phyloP scores from a whole-genome alignment of 768 basidiomycete genomes.

The Leccinum arenicola region DNA sequence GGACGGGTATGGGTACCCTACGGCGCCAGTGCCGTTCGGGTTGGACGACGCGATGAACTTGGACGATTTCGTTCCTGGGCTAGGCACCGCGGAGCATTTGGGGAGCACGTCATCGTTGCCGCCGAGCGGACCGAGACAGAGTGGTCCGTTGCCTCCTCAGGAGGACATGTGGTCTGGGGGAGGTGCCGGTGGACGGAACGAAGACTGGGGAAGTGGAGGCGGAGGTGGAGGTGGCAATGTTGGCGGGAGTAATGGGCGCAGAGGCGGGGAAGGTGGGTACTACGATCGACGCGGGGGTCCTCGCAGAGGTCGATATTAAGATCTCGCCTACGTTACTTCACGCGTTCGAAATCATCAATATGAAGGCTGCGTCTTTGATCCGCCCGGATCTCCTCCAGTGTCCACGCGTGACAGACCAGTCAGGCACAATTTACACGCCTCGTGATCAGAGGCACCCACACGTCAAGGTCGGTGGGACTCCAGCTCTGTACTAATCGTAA shows the following conservation, averaged over 20 bases:
- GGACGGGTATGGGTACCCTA: conserved; percentile 25
- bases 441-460: too few species aligned
- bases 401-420: too few species aligned
- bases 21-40: conserved; percentile 18
- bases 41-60: conserved; percentile 30
- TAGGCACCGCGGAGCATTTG: conserved; percentile 41
- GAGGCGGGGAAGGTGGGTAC: conserved; percentile 34
- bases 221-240: conserved; percentile 31
- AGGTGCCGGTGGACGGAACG: conserved; percentile 29
- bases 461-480: too few species aligned
- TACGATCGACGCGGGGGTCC: conserved; percentile 23
- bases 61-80: conserved; percentile 67
- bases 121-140: conserved; percentile 33
- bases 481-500: too few species aligned
- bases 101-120: conserved; percentile 6
- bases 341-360: neutral
- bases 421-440: too few species aligned
- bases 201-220: conserved; percentile 38
- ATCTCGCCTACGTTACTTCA: neutral
- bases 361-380: neutral
- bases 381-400: too few species aligned
- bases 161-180: conserved; percentile 48
- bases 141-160: conserved; percentile 44
- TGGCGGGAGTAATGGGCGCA: conserved; percentile 27
- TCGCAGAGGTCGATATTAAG: conserved; percentile 28